phyloP scores from a whole-genome alignment of 169 alveolate species.

The Plasmodium inui region DNA sequence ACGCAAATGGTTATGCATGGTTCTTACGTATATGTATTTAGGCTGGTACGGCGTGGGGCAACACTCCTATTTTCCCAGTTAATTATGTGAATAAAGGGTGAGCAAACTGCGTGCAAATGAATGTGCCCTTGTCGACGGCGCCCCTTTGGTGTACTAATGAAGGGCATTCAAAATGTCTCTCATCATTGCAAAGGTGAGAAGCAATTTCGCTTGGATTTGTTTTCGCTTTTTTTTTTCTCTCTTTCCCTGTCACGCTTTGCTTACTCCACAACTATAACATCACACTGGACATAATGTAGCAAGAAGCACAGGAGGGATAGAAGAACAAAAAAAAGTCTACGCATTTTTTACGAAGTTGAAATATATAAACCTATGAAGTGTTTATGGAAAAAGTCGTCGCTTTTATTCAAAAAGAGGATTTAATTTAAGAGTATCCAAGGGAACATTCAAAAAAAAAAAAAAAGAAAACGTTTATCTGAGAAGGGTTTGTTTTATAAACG shows the following conservation, averaged over 20 bases:
- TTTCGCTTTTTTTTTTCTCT: not conserved
- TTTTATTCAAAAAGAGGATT: conserved; percentile 9
- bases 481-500: not conserved
- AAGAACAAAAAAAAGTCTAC: conserved; percentile 28
- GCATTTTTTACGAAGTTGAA: conserved; percentile 48
- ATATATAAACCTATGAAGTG: not conserved
- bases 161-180: not conserved
- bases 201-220: not conserved
- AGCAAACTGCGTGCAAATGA: not conserved
- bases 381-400: conserved; percentile 7
- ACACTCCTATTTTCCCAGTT: not conserved
- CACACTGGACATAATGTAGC: conserved; percentile 38
- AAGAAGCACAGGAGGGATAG: conserved; percentile 40
- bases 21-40: not conserved
- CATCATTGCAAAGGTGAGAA: not conserved
- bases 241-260: conserved; percentile 7
- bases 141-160: not conserved
- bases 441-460: not conserved
- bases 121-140: not conserved
- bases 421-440: conserved; percentile 28
- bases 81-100: not conserved
- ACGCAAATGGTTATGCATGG: not conserved
- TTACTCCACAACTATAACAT: conserved; percentile 67
- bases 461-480: not conserved
- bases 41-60: not conserved